phyloP scores from a whole-genome alignment of 75 land plant genomes.

The Cunninghamia lanceolata region DNA sequence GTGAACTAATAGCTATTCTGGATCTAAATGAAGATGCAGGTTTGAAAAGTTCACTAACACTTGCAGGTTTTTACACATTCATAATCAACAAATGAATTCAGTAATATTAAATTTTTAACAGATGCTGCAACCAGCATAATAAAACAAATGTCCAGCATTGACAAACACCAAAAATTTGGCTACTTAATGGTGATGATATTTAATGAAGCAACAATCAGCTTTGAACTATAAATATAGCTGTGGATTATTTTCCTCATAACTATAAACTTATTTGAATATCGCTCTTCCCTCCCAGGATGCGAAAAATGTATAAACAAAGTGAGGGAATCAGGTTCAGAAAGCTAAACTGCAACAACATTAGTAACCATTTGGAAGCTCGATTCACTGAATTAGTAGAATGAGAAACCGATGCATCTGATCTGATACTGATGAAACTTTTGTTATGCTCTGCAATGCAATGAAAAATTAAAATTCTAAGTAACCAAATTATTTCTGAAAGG shows the following conservation, averaged over 20 bases:
- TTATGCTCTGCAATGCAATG: background rate
- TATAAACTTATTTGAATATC: background rate
- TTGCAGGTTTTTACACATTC: no score
- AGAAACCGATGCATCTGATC: background rate
- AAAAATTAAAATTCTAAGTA: background rate
- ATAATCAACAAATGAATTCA: background rate
- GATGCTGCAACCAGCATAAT: background rate
- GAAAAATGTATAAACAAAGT: background rate
- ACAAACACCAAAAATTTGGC: background rate
- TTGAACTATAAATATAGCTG: background rate
- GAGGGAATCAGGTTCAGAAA: conserved; percentile 2
- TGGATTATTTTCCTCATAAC: background rate
- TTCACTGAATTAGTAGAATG: background rate
- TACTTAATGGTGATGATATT: background rate
- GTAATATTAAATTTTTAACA: background rate
- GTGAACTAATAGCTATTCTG: no score
- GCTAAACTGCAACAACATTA: conserved; percentile 13
- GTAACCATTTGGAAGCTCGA: conserved; percentile 11
- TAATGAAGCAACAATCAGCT: background rate
- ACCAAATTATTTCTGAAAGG: background rate
- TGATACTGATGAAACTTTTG: background rate
- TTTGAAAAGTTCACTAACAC: no score
- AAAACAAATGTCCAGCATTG: background rate
- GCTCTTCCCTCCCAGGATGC: background rate
- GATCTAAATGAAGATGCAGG: no score